phyloP scores from a whole-genome alignment of 768 basidiomycete genomes.

The Trametes meyenii region DNA sequence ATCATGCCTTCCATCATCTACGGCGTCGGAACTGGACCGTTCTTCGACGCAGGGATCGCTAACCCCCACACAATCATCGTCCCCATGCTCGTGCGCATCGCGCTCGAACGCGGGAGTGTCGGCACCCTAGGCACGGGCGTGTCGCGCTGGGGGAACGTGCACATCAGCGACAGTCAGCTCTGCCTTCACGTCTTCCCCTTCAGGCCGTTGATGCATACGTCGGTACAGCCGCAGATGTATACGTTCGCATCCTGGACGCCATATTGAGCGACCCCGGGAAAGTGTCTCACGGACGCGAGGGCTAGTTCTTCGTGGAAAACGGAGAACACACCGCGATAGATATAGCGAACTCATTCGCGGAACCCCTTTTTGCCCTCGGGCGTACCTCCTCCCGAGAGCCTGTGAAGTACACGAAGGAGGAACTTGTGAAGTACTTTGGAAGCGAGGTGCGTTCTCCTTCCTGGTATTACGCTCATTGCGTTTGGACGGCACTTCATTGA shows the following conservation, averaged over 20 bases:
- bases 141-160: conserved; percentile 61
- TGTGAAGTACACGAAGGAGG: conserved; percentile 45
- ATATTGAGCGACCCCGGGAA: conserved; percentile 27
- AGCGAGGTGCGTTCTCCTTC: too few species aligned
- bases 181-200: neutral
- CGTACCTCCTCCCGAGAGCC: conserved; percentile 36
- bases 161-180: conserved; percentile 38
- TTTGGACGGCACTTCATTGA: too few species aligned
- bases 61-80: conserved; percentile 54
- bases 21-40: conserved; percentile 57
- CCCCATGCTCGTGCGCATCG: conserved; percentile 46
- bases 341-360: conserved; percentile 38
- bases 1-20: conserved; percentile 58
- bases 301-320: conserved; percentile 36
- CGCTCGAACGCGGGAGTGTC: conserved; percentile 49
- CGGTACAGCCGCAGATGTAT: neutral
- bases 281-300: conserved; percentile 36
- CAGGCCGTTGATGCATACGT: neutral
- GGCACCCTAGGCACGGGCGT: conserved; percentile 57
- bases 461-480: too few species aligned
- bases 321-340: conserved; percentile 31
- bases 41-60: conserved; percentile 53
- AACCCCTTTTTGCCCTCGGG: conserved; percentile 35
- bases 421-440: conserved; percentile 38
- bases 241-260: conserved; percentile 38